These are phyloP conservation scores for Fomitopsis pulvina DNA, from an alignment of 768 basidiomycete species.

Conservation along the genomic window DNA sequence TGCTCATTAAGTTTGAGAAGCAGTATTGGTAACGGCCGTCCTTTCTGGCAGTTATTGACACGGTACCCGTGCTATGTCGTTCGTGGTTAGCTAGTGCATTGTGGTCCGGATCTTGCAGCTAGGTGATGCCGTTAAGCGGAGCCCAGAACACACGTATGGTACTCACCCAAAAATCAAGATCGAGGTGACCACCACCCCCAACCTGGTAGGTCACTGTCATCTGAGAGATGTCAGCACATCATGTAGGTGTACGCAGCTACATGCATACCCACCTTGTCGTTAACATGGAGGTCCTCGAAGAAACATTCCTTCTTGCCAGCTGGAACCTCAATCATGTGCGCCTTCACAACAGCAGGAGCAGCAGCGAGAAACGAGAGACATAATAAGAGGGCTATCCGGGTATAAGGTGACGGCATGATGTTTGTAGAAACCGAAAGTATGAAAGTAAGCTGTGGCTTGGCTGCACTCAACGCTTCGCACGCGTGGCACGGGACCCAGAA, in stretches of 20 bases:
- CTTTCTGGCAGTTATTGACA: slow-evolving; percentile 78
- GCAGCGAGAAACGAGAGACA: slow-evolving; percentile 34
- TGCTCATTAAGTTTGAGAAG: slow-evolving; percentile 98
- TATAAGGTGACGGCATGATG: slow-evolving; percentile 33
- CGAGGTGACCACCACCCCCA: slow-evolving; percentile 91
- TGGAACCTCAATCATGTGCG: slow-evolving; percentile 68
- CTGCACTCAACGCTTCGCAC: neutral
- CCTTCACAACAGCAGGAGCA: slow-evolving; percentile 32
- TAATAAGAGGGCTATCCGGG: slow-evolving; percentile 33
- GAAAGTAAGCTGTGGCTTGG: neutral
- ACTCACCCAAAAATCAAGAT: slow-evolving; percentile 94
- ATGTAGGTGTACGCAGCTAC: neutral
- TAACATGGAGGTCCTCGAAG: slow-evolving; percentile 88
- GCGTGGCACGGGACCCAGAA: slow-evolving; percentile 2
- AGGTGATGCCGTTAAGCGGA: slow-evolving; percentile 7
- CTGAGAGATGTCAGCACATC: slow-evolving; percentile 31
- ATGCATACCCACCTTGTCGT: slow-evolving; percentile 73
- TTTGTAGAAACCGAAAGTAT: neutral
- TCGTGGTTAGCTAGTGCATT: slow-evolving; percentile 69
- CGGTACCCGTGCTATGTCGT: slow-evolving; percentile 83
- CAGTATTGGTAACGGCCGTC: slow-evolving; percentile 93
- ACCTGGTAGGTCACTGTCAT: slow-evolving; percentile 99
- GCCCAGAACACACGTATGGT: neutral
- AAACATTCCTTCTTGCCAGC: slow-evolving; percentile 90
- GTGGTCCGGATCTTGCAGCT: slow-evolving; percentile 79